Base-by-base conservation (phyloP, 345 rosid species). In the Aquilaria yunnanensis region DNA sequence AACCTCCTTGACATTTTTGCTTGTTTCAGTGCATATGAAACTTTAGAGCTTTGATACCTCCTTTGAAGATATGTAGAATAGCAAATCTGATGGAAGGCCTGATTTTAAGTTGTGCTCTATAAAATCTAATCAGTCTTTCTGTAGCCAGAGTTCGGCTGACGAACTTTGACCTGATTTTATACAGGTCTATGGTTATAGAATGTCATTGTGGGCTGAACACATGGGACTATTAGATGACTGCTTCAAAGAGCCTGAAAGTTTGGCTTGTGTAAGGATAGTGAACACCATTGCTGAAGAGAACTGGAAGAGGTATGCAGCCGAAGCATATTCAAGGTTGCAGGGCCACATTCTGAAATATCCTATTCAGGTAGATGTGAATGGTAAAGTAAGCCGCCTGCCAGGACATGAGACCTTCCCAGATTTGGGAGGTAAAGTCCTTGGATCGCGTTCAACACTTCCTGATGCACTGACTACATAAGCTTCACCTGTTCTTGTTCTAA, bases 191-290 rank as follows among this genome's bases (percentile, higher is more conserved):
- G 94, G 96, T 60, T 91, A 86, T 60, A 75, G 97, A 62, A 85
- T 86, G 92, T 91, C 96, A 2, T 68, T 91, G n/a, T 88, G 97
- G 97, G 90, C 88, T 3, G 97, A 91, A 73, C 97, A 91, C 75
- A 56, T 85, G 75, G 94, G 80, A 11, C 47, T 50, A 59, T 46
- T 85, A 0, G 79, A 86, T 6, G 70, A 70, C 33, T n/a, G 54
- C 41, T 92, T 83, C 45, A 74, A 78, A 54, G 80, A 78, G 57
- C 85, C 96, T 1, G 83, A 80, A 58, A 77, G 67, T 47, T 13
- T 83, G 67, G 82, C 71, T 6, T 91, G 97, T 54, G 85, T 85
- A 55, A 77, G 56, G 67, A 67, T 52, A 9, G 96, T 92, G 70
- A 92, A 88, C 74, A 29, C 66, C 57, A 72, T 86, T 58, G 91